These are phyloP conservation scores for Hygrophoropsis aurantiaca DNA, from an alignment of 768 basidiomycete genomes.

Conservation along the genomic window DNA sequence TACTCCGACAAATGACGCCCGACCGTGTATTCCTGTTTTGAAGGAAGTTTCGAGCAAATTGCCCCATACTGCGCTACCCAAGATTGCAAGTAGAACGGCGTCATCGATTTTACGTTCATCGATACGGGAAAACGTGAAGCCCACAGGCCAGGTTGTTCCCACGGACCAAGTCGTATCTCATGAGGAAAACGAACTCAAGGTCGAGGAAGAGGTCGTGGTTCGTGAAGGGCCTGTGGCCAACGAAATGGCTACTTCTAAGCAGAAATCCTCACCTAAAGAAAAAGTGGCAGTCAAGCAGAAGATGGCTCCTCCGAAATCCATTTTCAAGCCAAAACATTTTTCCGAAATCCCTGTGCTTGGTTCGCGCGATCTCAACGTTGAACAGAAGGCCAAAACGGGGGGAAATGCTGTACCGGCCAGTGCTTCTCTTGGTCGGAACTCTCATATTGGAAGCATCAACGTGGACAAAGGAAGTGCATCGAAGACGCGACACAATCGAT, in stretches of 20 bases:
- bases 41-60: neutral
- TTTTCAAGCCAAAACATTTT: conserved; percentile 7
- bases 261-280: conserved; percentile 8
- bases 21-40: conserved; percentile 11
- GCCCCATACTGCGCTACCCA: neutral
- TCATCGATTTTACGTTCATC: neutral
- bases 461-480: conserved; percentile 14
- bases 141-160: neutral
- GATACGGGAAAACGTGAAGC: neutral
- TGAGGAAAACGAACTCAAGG: no score
- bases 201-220: neutral
- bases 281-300: conserved; percentile 12
- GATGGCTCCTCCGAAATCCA: conserved; percentile 7
- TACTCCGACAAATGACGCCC: conserved; percentile 3
- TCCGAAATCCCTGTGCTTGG: conserved; percentile 6
- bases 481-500: conserved; percentile 15
- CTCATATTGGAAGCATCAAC: conserved; percentile 7
- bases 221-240: neutral
- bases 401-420: conserved; percentile 6
- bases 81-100: neutral
- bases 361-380: neutral
- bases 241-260: neutral
- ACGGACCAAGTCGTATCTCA: no score
- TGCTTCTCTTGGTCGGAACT: conserved; percentile 13
- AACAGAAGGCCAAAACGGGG: conserved; percentile 1